Conservation (phyloP, 495 filamentous ascomycete species). For the Hyaloscypha bicolor region DNA sequence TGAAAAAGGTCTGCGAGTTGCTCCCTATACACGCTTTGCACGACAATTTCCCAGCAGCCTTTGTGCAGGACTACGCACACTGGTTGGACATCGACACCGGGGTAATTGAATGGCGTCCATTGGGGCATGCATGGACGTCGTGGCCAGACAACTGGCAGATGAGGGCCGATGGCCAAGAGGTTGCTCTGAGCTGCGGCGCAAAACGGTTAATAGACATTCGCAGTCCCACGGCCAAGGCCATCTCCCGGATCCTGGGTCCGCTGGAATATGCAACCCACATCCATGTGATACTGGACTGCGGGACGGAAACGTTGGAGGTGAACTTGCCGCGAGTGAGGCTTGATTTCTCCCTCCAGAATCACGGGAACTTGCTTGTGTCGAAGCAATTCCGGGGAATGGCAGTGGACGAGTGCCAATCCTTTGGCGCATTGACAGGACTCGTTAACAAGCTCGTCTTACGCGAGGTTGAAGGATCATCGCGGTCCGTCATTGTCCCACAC, state of each 20-base stretch:
- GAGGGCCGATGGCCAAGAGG: neutral
- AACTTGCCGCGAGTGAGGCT: constrained; percentile 53
- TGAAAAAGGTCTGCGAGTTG: constrained; percentile 36
- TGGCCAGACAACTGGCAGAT: constrained; percentile 19
- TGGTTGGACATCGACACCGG: constrained; percentile 46
- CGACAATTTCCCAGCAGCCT: constrained; percentile 43
- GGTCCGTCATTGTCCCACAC: constrained; percentile 55
- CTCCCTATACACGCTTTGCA: constrained; percentile 42
- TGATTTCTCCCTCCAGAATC: constrained; percentile 45
- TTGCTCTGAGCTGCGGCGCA: neutral
- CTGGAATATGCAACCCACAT: constrained; percentile 23
- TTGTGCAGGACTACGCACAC: constrained; percentile 50
- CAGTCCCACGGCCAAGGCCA: constrained; percentile 20
- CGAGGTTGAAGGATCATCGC: constrained; percentile 26
- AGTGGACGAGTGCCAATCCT: constrained; percentile 52
- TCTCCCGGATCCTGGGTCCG: constrained; percentile 25
- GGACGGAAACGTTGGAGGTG: constrained; percentile 35
- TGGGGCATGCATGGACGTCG: constrained; percentile 38
- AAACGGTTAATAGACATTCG: constrained; percentile 16
- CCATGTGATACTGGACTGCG: constrained; percentile 16
- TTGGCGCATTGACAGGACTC: constrained; percentile 57
- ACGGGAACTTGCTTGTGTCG: constrained; percentile 41
- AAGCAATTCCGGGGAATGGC: constrained; percentile 56
- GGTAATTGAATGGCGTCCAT: constrained; percentile 49
- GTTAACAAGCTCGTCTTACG: constrained; percentile 54